phyloP scores from a whole-genome alignment of 768 basidiomycete species.

The Lactifluus pinguis region DNA sequence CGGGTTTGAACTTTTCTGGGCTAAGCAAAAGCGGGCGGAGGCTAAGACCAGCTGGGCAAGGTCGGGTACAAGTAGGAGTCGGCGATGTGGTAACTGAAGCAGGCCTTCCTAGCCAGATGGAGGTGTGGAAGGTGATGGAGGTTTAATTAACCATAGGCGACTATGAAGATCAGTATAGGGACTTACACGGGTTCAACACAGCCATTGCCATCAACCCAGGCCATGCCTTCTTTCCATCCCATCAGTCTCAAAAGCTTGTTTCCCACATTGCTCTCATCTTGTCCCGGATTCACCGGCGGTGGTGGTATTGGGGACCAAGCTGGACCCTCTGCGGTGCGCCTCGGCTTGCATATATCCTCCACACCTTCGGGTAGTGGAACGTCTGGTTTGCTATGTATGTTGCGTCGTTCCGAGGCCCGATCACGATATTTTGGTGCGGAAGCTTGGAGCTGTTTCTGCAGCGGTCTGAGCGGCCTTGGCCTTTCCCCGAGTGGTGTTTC shows the following conservation, averaged over 20 bases:
- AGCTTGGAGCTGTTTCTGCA: constrained; percentile 23
- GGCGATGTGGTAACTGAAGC: constrained; percentile 20
- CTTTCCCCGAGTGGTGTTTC: constrained; percentile 69
- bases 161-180: not conserved
- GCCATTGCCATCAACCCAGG: constrained; percentile 72
- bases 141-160: not conserved
- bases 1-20: constrained; percentile 37
- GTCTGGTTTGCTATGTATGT: constrained; percentile 88
- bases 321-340: constrained; percentile 48
- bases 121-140: too few relatives aligned
- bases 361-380: constrained; percentile 54
- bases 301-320: constrained; percentile 53
- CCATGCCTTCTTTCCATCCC: constrained; percentile 96
- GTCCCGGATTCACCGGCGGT: constrained; percentile 56
- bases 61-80: constrained; percentile 39
- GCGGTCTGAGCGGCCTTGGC: constrained; percentile 37
- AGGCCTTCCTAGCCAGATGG: too few relatives aligned
- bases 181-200: constrained; percentile 81
- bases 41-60: constrained; percentile 56
- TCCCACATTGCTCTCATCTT: constrained; percentile 82
- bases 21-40: constrained; percentile 67
- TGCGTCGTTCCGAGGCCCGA: constrained; percentile 85
- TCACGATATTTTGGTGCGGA: constrained; percentile 83
- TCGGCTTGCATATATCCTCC: constrained; percentile 35
- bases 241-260: constrained; percentile 94